Evolutionary conservation across 495 filamentous ascomycete genomes (phyloP), one percentile per base, ranked within the genome.

Genomic region (Penicillium odoratum): DNA sequence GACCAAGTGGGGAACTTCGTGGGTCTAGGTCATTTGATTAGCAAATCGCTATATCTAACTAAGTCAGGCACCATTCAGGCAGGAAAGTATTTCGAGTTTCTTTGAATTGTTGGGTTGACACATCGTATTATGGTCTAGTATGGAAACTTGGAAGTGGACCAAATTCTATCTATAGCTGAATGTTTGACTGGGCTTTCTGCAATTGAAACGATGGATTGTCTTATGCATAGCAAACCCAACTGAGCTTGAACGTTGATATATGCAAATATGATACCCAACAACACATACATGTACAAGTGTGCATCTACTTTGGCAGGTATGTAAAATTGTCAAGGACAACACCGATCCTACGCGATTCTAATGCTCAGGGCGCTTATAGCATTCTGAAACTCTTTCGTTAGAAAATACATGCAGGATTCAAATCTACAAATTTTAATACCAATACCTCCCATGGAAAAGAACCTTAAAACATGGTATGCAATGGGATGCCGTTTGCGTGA

Each of bases 1-100:
- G 29, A 30, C 30, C n/a, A 29, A 47, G 44, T 47, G 21, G 44
- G 44, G 44, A 47, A 47, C 26, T 21, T 29, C 44, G 44, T 26
- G 44, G 26, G 44, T 47, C 44, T 40, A 40, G 38, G 38, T 40
- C 38, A 16, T 40, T 40, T 16, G 15, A 7, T 16, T 40, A 40
- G 38, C 38, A n/a, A 40, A 3, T 40, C 9, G 31, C 9, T 7
- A 11, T 15, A 15, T 40, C 38, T 21, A 2, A 21, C 21, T 21
- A 15, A 40, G 38, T 40, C 38, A 40, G 38, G 38, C 38, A 40
- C 38, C 38, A 6, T 16, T 40, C 38, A 40, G 38, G 38, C 38
- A 7, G 38, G 38, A 40, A 7, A 16, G 4, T 40, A 40, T 40
- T 40, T 40, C 21, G 21, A 21, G 21, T 21, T 2, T 21, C 21